phyloP scores from a whole-genome alignment of 2,329 filamentous ascomycete species.

The Aspergillus arachidicola region DNA sequence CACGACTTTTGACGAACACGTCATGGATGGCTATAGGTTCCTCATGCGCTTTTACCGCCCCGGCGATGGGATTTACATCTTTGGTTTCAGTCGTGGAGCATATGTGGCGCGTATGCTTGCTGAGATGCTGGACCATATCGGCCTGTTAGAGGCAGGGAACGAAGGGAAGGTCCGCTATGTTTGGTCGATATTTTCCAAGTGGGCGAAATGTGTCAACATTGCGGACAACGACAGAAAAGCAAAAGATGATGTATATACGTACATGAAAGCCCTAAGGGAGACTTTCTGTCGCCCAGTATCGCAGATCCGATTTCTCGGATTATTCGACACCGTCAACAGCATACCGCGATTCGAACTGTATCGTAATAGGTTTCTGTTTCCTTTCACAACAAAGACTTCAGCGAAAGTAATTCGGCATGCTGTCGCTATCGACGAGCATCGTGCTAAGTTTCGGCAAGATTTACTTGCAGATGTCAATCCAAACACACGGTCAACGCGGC shows the following conservation, averaged over 20 bases:
- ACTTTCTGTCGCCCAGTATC: too few relatives aligned
- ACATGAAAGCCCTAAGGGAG: too few relatives aligned
- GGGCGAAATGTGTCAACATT: constrained; percentile 7
- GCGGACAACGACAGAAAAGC: neutral
- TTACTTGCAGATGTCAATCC: too few relatives aligned
- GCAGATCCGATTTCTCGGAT: neutral
- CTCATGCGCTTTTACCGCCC: constrained; percentile 65
- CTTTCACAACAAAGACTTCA: too few relatives aligned
- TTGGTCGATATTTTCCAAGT: constrained; percentile 72
- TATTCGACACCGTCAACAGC: constrained; percentile 1
- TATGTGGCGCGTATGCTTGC: constrained; percentile 72
- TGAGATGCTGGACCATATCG: constrained; percentile 78
- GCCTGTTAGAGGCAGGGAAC: constrained; percentile 73
- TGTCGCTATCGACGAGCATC: constrained; percentile 54
- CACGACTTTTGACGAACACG: constrained; percentile 74
- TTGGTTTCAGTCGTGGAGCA: constrained; percentile 70
- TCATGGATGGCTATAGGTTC: constrained; percentile 75
- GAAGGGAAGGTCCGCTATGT: constrained; percentile 80
- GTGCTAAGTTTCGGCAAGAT: constrained; percentile 48
- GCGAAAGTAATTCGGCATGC: constrained; percentile 52
- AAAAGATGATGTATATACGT: too few relatives aligned
- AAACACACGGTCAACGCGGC: too few relatives aligned
- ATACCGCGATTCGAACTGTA: too few relatives aligned
- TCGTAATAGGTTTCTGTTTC: too few relatives aligned
- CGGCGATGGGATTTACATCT: constrained; percentile 61